Percentiles rank a stretch among this genome's conserved stretches.
These are phyloP conservation scores for Wickerhamomyces bovis DNA, from an alignment of 805 yeast genomes.

Conservation along the genomic window DNA sequence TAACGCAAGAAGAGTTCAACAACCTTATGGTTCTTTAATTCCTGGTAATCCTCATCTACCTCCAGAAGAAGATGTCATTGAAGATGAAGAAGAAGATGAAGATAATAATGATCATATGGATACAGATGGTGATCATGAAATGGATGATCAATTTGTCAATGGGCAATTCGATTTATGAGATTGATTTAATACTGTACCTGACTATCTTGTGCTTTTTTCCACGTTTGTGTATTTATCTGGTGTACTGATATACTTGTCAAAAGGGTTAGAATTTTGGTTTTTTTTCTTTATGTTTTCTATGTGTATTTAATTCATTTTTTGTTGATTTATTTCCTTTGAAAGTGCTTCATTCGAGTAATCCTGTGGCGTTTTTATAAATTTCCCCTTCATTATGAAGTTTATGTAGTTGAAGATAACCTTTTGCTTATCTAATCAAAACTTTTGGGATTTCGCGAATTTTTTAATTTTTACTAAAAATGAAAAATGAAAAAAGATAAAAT, in stretches of 20 bases:
- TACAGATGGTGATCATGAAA: slow-evolving; percentile 46
- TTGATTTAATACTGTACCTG: not conserved
- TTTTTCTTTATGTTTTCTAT: not conserved
- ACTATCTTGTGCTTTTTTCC: not conserved
- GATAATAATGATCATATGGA: slow-evolving; percentile 28
- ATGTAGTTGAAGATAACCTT: too few species aligned
- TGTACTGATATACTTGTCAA: not conserved
- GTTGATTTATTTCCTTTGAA: too few species aligned
- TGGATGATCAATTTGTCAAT: slow-evolving; percentile 80
- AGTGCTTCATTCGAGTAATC: not conserved
- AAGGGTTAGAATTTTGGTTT: not conserved
- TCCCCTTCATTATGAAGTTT: not conserved
- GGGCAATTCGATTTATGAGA: slow-evolving; percentile 78
- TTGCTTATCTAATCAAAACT: not conserved
- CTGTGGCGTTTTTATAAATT: not conserved
- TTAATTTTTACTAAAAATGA: too few species aligned
- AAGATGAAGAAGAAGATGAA: slow-evolving; percentile 58
- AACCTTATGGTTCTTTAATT: slow-evolving; percentile 63
- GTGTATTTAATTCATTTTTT: not conserved
- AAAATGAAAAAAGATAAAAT: too few species aligned
- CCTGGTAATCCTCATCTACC: slow-evolving; percentile 78
- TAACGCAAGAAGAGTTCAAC: slow-evolving; percentile 24
- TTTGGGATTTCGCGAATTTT: not conserved
- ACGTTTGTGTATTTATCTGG: not conserved
- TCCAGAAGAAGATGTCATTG: slow-evolving; percentile 79